Evolutionary conservation across 2,329 filamentous ascomycete genomes (phyloP).

Genomic region (Lasiodiplodia theobromae): DNA sequence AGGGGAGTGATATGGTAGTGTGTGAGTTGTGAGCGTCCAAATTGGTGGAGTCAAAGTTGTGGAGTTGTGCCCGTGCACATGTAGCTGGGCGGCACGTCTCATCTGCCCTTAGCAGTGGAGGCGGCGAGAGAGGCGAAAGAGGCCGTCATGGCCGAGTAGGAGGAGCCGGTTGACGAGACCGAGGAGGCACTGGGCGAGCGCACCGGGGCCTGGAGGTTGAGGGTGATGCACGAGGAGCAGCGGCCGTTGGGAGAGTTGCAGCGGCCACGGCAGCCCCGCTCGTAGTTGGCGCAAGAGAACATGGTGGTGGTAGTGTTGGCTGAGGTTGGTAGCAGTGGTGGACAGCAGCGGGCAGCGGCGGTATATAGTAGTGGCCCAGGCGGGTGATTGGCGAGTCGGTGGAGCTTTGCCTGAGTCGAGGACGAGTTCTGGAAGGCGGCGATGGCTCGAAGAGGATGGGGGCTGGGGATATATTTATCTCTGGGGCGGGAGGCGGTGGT

Average conservation of each 20-base stretch:
- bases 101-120: slow-evolving; percentile 26
- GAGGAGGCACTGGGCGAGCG: slow-evolving; percentile 43
- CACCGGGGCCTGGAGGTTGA: slow-evolving; percentile 45
- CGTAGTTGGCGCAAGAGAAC: slow-evolving; percentile 55
- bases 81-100: not conserved
- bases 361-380: not conserved
- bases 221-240: slow-evolving; percentile 48
- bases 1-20: not conserved
- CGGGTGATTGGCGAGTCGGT: slow-evolving; percentile 20
- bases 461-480: slow-evolving; percentile 22
- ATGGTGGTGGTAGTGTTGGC: slow-evolving; percentile 32
- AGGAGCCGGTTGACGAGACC: slow-evolving; percentile 24
- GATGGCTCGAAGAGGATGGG: slow-evolving; percentile 10
- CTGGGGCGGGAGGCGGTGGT: slow-evolving; percentile 14
- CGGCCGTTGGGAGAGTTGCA: slow-evolving; percentile 48
- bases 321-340: not conserved
- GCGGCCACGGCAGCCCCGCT: slow-evolving; percentile 52
- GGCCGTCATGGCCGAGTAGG: slow-evolving; percentile 50
- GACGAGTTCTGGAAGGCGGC: slow-evolving; percentile 17
- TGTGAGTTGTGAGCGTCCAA: slow-evolving; percentile 9
- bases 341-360: not conserved
- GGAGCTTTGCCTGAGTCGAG: slow-evolving; percentile 7
- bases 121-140: slow-evolving; percentile 49
- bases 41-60: not conserved
- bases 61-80: not conserved